Percentiles rank a stretch among this genome's conserved stretches.
phyloP scores from a whole-genome alignment of 2,329 filamentous ascomycete species.

The Alternaria arborescens region DNA sequence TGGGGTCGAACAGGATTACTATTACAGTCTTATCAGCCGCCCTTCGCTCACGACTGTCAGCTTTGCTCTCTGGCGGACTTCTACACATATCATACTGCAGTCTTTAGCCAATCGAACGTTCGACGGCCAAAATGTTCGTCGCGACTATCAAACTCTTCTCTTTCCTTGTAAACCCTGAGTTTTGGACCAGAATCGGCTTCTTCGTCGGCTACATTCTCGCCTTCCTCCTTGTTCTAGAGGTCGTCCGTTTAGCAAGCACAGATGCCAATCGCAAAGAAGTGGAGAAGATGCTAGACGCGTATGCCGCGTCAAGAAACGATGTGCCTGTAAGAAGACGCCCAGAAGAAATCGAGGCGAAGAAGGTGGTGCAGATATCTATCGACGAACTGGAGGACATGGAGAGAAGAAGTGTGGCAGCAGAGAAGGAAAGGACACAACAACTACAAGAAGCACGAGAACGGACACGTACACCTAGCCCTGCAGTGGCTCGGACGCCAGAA shows the following conservation, averaged over 20 bases:
- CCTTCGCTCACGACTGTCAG: neutral
- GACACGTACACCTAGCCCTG: constrained; percentile 17
- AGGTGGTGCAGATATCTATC: constrained; percentile 3
- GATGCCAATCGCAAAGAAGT: constrained; percentile 36
- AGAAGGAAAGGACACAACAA: constrained; percentile 1
- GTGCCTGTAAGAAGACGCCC: neutral
- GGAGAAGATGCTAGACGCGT: constrained; percentile 33
- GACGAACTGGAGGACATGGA: constrained; percentile 14
- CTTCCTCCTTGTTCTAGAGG: constrained; percentile 33
- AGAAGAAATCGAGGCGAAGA: constrained; percentile 5
- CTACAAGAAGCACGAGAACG: neutral
- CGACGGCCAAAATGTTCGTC: constrained; percentile 4
- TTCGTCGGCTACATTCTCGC: constrained; percentile 34
- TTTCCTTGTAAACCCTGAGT: constrained; percentile 22
- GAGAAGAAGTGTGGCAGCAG: constrained; percentile 2
- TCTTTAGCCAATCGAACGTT: neutral
- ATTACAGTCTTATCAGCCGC: neutral
- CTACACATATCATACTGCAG: neutral
- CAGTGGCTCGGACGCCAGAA: constrained; percentile 7
- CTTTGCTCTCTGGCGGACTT: neutral
- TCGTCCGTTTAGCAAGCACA: constrained; percentile 30
- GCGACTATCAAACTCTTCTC: constrained; percentile 11
- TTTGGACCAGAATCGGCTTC: constrained; percentile 30
- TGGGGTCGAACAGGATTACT: neutral
- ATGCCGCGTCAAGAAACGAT: constrained; percentile 20